Evolutionary conservation across 805 yeast species (phyloP).

Genomic region (Wickerhamiella spandovensis): DNA sequence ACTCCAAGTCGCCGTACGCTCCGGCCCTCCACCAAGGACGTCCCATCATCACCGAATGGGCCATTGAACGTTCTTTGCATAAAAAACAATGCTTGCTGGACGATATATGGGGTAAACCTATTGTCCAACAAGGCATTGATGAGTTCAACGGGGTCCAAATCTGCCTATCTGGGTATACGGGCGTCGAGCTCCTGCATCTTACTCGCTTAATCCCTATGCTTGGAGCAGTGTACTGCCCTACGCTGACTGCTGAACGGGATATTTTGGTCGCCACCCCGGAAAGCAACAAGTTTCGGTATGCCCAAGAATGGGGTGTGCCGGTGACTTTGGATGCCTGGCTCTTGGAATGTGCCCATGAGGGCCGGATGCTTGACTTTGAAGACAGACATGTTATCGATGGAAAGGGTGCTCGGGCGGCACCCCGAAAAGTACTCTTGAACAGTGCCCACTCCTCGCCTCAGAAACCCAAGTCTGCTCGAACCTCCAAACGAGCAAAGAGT

Average conservation of each 20-base stretch:
- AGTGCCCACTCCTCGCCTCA: background rate
- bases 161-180: slow-evolving; percentile 61
- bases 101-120: slow-evolving; percentile 49
- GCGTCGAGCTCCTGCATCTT: slow-evolving; percentile 60
- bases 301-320: slow-evolving; percentile 27
- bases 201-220: slow-evolving; percentile 45
- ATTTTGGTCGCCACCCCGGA: slow-evolving; percentile 31
- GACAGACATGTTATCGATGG: slow-evolving; percentile 7
- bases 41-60: slow-evolving; percentile 59
- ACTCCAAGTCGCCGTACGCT: slow-evolving; percentile 19
- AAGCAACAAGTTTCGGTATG: slow-evolving; percentile 22
- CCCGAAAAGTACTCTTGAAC: background rate
- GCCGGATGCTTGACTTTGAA: slow-evolving; percentile 10
- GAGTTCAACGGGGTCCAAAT: slow-evolving; percentile 25
- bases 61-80: slow-evolving; percentile 58
- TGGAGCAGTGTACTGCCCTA: slow-evolving; percentile 38
- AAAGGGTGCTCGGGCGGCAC: slow-evolving; percentile 3
- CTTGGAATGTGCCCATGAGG: slow-evolving; percentile 24
- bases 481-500: background rate
- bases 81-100: slow-evolving; percentile 31
- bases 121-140: slow-evolving; percentile 20
- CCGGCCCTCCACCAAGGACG: slow-evolving; percentile 16
- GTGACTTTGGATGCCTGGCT: slow-evolving; percentile 27
- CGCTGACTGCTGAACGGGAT: slow-evolving; percentile 39
- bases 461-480: background rate